These are phyloP conservation scores for Talaromyces stipitatus DNA, from an alignment of 495 filamentous ascomycete genomes.

Conservation along the genomic window DNA sequence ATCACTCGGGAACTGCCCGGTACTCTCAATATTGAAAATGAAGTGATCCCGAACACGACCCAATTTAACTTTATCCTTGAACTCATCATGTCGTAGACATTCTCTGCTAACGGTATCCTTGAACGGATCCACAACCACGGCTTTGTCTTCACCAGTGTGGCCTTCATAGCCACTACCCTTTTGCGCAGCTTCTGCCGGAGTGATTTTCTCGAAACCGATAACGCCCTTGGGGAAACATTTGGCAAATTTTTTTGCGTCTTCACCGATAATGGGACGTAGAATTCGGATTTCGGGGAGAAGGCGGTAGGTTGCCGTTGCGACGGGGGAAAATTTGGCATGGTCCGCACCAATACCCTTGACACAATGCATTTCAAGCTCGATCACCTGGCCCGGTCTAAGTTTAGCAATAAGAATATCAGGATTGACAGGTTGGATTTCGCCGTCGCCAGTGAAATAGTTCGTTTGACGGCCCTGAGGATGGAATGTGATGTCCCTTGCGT, in stretches of 20 bases:
- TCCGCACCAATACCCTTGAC: constrained; percentile 91
- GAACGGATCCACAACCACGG: constrained; percentile 73
- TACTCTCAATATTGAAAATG: constrained; percentile 92
- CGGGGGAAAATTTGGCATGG: constrained; percentile 96
- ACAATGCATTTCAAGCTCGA: constrained; percentile 77
- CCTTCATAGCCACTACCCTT: constrained; percentile 63
- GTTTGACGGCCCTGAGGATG: constrained; percentile 65
- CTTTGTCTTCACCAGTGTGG: constrained; percentile 67
- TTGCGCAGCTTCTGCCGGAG: constrained; percentile 52
- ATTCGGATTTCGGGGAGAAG: constrained; percentile 84
- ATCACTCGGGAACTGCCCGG: constrained; percentile 87
- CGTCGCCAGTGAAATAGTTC: constrained; percentile 55
- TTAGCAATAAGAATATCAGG: constrained; percentile 94
- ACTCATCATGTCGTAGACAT: constrained; percentile 84
- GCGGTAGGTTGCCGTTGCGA: constrained; percentile 88
- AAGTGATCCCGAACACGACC: constrained; percentile 90
- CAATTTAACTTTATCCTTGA: constrained; percentile 89
- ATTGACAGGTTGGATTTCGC: constrained; percentile 66
- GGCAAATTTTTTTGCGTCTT: constrained; percentile 81
- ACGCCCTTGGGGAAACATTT: constrained; percentile 88
- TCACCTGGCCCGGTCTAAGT: constrained; percentile 80
- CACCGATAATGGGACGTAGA: constrained; percentile 68
- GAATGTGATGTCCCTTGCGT: constrained; percentile 75
- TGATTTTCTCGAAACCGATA: constrained; percentile 69
- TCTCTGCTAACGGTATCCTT: constrained; percentile 92